Evolutionary conservation across 306 rosid genomes (phyloP).

Genomic region (Quercus bicolor): DNA sequence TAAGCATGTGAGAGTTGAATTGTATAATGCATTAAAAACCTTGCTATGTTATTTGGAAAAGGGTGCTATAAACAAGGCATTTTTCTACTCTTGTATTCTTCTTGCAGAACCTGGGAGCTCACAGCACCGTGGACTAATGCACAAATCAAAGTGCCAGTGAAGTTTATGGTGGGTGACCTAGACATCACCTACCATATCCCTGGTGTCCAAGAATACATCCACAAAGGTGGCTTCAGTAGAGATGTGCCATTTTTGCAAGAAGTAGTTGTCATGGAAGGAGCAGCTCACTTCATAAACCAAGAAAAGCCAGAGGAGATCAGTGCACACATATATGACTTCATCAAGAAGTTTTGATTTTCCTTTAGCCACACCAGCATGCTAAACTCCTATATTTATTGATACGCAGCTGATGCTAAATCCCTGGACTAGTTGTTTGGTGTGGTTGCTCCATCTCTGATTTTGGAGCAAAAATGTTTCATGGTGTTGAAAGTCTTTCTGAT

Average conservation of each 20-base stretch:
- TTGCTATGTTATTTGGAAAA: neutral
- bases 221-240: conserved; percentile 50
- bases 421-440: too few relatives aligned
- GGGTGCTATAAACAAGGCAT: neutral
- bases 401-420: neutral
- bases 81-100: neutral
- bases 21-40: neutral
- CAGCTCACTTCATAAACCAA: conserved; percentile 57
- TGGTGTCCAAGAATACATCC: conserved; percentile 51
- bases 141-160: conserved; percentile 62
- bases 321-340: conserved; percentile 51
- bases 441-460: too few relatives aligned
- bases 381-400: neutral
- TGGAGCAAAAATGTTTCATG: too few relatives aligned
- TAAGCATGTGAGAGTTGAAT: neutral
- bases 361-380: neutral
- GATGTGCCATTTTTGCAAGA: conserved; percentile 60
- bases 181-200: conserved; percentile 56
- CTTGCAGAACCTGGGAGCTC: conserved; percentile 76
- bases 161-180: conserved; percentile 65
- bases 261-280: conserved; percentile 57
- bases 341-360: conserved; percentile 47
- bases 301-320: conserved; percentile 60
- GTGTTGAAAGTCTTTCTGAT: too few relatives aligned
- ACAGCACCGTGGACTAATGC: conserved; percentile 62